A percentile compares a stretch with the other conserved stretches of the same genome.
Evolutionary conservation across 2,329 filamentous ascomycete species (phyloP).

Genomic region (Mollisiaceae sp.): DNA sequence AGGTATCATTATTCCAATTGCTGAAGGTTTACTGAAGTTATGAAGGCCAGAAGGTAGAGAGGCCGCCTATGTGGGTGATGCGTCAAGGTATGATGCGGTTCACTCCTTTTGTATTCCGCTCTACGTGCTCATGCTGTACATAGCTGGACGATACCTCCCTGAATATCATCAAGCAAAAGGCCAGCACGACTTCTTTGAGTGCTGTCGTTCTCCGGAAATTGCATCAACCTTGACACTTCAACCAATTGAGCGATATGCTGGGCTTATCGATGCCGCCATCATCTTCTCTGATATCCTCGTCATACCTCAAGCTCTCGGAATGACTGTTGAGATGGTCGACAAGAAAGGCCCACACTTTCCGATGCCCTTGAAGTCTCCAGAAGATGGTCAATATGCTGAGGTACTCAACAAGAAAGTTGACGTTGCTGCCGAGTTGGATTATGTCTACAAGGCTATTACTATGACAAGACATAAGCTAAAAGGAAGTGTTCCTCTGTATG

Average conservation of each 20-base stretch:
- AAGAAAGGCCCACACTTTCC: conserved; percentile 97
- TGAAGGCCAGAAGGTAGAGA: conserved; percentile 84
- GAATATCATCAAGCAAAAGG: conserved; percentile 98
- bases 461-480: conserved; percentile 86
- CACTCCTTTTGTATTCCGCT: conserved; percentile 4
- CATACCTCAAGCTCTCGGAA: conserved; percentile 96
- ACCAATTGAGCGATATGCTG: conserved; percentile 88
- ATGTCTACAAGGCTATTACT: conserved; percentile 95
- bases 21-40: conserved; percentile 21
- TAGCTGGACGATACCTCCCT: conserved; percentile 94
- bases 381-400: conserved; percentile 81
- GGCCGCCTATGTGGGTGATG: conserved; percentile 99
- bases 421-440: conserved; percentile 82
- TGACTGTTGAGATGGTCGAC: conserved; percentile 98
- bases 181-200: conserved; percentile 92
- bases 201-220: conserved; percentile 91
- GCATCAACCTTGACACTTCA: conserved; percentile 93
- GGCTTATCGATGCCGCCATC: conserved; percentile 93
- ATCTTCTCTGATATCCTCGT: conserved; percentile 99
- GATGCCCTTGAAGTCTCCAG: conserved; percentile 76
- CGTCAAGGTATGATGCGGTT: conserved; percentile 74
- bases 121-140: conserved; percentile 1
- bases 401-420: conserved; percentile 81
- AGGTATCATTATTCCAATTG: conserved; percentile 6
- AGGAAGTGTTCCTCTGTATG: conserved; percentile 89